Conservation (phyloP, 73 alveolate genomes). For the Stentor coeruleus region DNA sequence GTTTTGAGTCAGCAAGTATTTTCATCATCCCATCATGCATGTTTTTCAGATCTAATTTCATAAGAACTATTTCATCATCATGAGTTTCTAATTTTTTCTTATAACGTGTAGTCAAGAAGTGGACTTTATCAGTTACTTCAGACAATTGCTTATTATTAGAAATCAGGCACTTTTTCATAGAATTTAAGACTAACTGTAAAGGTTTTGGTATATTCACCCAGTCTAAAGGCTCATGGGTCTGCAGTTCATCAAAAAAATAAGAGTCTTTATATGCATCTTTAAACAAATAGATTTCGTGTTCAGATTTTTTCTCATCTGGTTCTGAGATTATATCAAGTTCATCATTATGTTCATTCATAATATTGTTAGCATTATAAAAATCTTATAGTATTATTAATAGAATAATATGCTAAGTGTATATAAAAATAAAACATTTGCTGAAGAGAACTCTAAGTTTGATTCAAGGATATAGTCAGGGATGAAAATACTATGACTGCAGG, state of each 20-base stretch:
- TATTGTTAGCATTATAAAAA: no score
- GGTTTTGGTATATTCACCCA: not conserved
- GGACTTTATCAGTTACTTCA: not conserved
- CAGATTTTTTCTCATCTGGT: not conserved
- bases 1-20: not conserved
- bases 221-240: not conserved
- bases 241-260: not conserved
- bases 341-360: no score
- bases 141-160: not conserved
- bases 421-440: no score
- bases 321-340: not conserved
- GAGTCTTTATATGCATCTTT: not conserved
- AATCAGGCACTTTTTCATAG: not conserved
- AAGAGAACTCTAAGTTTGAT: no score
- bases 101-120: not conserved
- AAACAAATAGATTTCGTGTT: not conserved
- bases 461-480: constrained; percentile 14
- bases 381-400: no score
- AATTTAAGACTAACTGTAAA: not conserved
- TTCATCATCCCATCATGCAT: not conserved
- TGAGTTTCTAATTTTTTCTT: not conserved
- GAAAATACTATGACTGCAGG: not conserved
- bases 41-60: not conserved
- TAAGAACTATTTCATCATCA: not conserved
- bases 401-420: no score